phyloP scores from a whole-genome alignment of 768 basidiomycete species.

The Podaxis mareebaensis region DNA sequence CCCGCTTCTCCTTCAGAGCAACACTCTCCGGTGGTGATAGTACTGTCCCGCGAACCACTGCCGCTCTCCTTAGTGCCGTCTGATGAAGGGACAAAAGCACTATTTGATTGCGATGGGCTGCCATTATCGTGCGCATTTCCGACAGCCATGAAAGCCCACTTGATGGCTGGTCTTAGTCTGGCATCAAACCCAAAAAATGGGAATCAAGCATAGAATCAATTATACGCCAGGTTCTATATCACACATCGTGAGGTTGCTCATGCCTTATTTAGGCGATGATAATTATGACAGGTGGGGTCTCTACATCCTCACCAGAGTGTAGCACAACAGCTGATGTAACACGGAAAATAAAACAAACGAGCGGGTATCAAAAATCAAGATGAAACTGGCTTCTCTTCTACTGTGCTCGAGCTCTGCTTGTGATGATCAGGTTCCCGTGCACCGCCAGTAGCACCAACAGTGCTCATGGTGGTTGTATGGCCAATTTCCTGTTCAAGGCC shows the following conservation, averaged over 20 bases:
- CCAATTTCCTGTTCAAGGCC: constrained; percentile 65
- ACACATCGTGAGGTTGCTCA: background rate
- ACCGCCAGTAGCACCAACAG: constrained; percentile 23
- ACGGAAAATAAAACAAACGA: constrained; percentile 1
- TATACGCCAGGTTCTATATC: background rate
- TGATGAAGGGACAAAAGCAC: too few species aligned
- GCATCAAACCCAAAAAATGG: too few species aligned
- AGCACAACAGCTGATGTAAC: background rate
- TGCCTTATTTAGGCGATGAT: background rate
- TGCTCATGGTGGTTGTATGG: constrained; percentile 29
- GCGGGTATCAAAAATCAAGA: background rate
- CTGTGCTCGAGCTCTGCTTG: constrained; percentile 4
- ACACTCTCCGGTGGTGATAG: too few species aligned
- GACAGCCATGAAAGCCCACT: too few species aligned
- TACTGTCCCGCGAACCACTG: too few species aligned
- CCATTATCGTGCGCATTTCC: too few species aligned
- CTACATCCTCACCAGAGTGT: background rate
- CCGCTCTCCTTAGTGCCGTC: too few species aligned
- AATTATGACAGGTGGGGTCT: background rate
- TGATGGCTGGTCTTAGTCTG: too few species aligned
- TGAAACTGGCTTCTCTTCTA: constrained; percentile 11
- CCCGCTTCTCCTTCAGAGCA: too few species aligned
- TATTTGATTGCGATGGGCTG: too few species aligned
- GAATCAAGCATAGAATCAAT: background rate
- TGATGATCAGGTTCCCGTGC: constrained; percentile 31